A percentile compares a stretch with the other conserved stretches of the same genome.
Conservation (phyloP, 1,139 yeast species). For the Nakaseomyces delphensis region DNA sequence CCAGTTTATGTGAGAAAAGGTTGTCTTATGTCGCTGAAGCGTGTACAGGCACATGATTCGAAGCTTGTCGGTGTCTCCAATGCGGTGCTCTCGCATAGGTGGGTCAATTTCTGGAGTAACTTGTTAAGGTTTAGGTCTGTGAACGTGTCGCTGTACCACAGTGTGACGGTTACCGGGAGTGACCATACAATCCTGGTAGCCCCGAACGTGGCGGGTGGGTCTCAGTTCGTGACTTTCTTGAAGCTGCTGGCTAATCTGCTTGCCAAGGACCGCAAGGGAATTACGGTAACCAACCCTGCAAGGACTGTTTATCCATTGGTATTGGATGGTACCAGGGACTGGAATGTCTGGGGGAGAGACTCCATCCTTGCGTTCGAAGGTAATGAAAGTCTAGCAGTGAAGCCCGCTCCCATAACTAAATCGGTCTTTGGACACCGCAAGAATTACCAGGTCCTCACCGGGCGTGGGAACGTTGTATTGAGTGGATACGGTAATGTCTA, state of each 20-base stretch:
- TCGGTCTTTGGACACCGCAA: constrained; percentile 10
- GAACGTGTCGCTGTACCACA: constrained; percentile 19
- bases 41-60: neutral
- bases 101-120: constrained; percentile 21
- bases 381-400: constrained; percentile 24
- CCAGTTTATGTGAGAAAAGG: constrained; percentile 14
- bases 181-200: constrained; percentile 19
- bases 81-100: constrained; percentile 10
- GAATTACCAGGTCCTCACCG: constrained; percentile 22
- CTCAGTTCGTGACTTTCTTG: constrained; percentile 7
- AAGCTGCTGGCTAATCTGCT: constrained; percentile 11
- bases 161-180: constrained; percentile 16
- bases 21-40: constrained; percentile 9
- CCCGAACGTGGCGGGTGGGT: constrained; percentile 11
- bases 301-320: constrained; percentile 24
- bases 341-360: constrained; percentile 29
- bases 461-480: constrained; percentile 30
- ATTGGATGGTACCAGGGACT: constrained; percentile 27
- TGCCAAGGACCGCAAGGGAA: constrained; percentile 8
- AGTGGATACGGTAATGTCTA: constrained; percentile 29
- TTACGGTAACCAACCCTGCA: constrained; percentile 6
- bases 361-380: constrained; percentile 27
- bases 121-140: constrained; percentile 15
- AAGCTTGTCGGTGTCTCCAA: neutral
- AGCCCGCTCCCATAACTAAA: constrained; percentile 13